Conservation (phyloP, 176 grass and related monocot genomes). For the Miscanthus lutarioriparius region DNA sequence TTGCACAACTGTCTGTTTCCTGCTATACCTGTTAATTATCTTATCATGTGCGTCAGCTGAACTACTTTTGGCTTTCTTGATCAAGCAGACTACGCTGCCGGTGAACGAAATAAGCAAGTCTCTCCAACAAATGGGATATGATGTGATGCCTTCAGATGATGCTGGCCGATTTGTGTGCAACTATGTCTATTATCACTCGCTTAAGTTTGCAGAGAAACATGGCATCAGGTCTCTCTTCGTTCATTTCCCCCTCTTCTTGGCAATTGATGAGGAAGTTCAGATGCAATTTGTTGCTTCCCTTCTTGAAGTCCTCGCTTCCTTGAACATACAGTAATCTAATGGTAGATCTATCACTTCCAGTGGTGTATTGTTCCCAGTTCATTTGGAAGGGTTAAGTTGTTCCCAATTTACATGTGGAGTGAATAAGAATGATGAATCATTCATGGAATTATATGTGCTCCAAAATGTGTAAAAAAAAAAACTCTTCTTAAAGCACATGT, state of each 20-base stretch:
- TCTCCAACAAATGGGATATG: conserved; percentile 61
- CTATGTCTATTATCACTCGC: conserved; percentile 85
- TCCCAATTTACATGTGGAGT: background rate
- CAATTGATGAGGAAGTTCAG: conserved; percentile 72
- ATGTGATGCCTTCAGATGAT: conserved; percentile 66
- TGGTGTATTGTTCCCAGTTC: background rate
- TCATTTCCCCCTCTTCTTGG: conserved; percentile 75
- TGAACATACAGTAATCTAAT: conserved; percentile 21
- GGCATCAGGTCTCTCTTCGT: conserved; percentile 74
- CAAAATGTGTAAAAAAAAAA: conserved; percentile 3
- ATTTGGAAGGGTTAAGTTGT: background rate
- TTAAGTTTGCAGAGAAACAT: conserved; percentile 67
- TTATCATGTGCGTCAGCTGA: background rate
- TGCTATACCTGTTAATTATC: background rate
- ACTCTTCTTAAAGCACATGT: background rate
- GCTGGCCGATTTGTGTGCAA: conserved; percentile 88
- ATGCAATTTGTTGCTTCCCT: conserved; percentile 76
- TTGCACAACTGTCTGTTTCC: background rate
- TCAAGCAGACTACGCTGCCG: conserved; percentile 58
- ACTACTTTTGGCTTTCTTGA: background rate
- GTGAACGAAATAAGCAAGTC: conserved; percentile 54
- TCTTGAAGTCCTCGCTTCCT: conserved; percentile 55
- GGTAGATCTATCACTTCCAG: background rate
- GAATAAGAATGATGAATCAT: conserved; percentile 26
- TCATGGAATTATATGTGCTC: background rate